These are phyloP conservation scores for Ganoderma sp. DNA, from an alignment of 1,284 basidiomycete species.

Conservation along the genomic window DNA sequence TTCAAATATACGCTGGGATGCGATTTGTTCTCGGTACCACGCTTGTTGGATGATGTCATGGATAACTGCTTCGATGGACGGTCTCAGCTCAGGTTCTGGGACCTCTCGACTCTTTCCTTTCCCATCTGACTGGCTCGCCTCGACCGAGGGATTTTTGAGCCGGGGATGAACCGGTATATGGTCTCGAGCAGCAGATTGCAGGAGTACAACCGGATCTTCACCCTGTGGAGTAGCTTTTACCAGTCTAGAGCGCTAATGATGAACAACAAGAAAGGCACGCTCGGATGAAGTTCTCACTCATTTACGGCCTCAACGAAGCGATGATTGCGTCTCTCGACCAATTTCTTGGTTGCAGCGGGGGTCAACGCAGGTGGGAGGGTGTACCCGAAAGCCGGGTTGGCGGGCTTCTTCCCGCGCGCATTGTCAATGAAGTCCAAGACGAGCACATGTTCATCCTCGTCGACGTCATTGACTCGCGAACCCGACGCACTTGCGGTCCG, in stretches of 20 bases:
- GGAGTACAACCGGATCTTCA: constrained; percentile 66
- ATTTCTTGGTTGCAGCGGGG: constrained; percentile 66
- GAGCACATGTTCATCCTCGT: constrained; percentile 67
- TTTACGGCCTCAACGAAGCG: constrained; percentile 73
- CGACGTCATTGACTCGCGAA: constrained; percentile 25
- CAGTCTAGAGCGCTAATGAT: constrained; percentile 50
- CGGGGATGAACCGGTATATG: constrained; percentile 73
- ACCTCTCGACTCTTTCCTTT: constrained; percentile 39
- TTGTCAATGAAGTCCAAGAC: constrained; percentile 77
- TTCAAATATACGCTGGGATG: constrained; percentile 58
- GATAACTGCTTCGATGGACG: constrained; percentile 63
- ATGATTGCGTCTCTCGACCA: constrained; percentile 76
- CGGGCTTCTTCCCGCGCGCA: constrained; percentile 49
- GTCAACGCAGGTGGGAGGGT: constrained; percentile 57
- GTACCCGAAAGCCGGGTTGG: constrained; percentile 43
- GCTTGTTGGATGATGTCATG: constrained; percentile 59
- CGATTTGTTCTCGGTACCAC: constrained; percentile 77
- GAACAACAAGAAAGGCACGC: background rate
- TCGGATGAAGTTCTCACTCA: constrained; percentile 55
- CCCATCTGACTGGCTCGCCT: constrained; percentile 25
- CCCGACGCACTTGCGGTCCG: constrained; percentile 22
- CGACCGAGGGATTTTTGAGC: constrained; percentile 20
- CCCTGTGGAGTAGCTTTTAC: constrained; percentile 57
- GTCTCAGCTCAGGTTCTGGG: constrained; percentile 58
- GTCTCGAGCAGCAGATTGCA: constrained; percentile 70